Base-by-base conservation (phyloP, 2,329 filamentous ascomycete genomes). In the Fusarium brachygibbosum region DNA sequence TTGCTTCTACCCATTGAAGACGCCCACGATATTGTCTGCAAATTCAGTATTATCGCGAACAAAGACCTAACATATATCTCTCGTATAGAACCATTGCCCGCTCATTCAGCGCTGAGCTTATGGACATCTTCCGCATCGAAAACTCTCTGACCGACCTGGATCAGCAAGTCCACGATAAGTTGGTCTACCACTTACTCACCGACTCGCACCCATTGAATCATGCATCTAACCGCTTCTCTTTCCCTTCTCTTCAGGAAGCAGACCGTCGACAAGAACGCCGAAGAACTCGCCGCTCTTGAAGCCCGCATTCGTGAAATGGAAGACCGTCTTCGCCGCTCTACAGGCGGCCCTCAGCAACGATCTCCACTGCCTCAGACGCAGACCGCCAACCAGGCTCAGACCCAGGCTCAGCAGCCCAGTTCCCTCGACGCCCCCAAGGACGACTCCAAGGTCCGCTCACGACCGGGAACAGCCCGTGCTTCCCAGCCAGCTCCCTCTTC, bases 121-220 rank as follows among this genome's bases (percentile, higher is more conserved):
- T 95, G 84, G 91, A 93, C 78, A 91, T 97, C 73, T 98, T 98
- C 84, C 91, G 92, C 76, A 90, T 98, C 76, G 93, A 96, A 73
- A 91, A 90, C 79, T 91, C 90, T 72, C 77, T 96, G 61, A 88
- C 91, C 75, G 87, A 91, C 66, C 86, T 97, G 35, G 88, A 92
- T 75, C 86, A 91, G 78, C 88, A 91, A 71, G 88, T 97, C 64
- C 87, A 93, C 77, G 87, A 93, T 80, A 95, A 94, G 94, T 98
- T 84, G 76, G 90, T 82, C 42, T 46, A 44, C 58, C 64, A 41
- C 56, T 63, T 38, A 32, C 56, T 55, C 50, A 50, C 57, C 38
- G 46, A 56, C 28, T 50, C 25, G 31, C 29, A 34, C 38, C 41
- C 42, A 44, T 48, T 14, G 42, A 63, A 28, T 25, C 25, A 49